These are phyloP conservation scores for Austroboletus novae-zelandiae DNA, from an alignment of 1,284 basidiomycete genomes.

Conservation along the genomic window DNA sequence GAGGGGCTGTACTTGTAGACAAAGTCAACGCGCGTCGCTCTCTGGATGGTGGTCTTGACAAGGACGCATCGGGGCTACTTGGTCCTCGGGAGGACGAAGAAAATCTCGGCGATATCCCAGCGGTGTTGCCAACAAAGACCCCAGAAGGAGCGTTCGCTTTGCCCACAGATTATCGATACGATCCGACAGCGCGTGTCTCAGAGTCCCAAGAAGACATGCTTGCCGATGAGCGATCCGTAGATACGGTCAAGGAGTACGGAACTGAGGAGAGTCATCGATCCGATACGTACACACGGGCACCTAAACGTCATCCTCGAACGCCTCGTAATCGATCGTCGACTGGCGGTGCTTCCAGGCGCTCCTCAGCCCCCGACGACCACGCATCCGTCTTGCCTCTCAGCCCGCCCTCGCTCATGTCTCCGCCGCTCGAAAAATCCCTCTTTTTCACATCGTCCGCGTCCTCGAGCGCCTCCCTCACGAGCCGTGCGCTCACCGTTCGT, in stretches of 20 bases:
- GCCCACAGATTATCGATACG: not conserved
- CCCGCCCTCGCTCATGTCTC: conserved; percentile 31
- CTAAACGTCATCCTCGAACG: conserved; percentile 15
- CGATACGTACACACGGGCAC: conserved; percentile 20
- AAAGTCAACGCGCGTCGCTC: not conserved
- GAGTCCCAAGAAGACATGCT: not conserved
- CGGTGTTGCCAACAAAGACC: not conserved
- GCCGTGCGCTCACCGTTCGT: not conserved
- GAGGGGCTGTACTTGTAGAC: not conserved
- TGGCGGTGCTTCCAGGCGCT: conserved; percentile 1
- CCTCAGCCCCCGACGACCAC: conserved; percentile 19
- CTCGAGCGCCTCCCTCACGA: conserved; percentile 17
- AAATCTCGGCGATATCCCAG: not conserved
- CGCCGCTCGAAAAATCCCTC: conserved; percentile 27
- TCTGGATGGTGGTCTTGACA: conserved; percentile 1
- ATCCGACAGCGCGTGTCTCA: conserved; percentile 11
- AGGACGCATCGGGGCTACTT: not conserved
- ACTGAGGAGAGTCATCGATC: not conserved
- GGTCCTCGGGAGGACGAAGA: not conserved
- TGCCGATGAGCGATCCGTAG: not conserved
- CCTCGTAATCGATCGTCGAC: not conserved
- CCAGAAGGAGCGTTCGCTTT: not conserved
- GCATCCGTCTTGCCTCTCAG: conserved; percentile 26
- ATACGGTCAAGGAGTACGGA: not conserved
- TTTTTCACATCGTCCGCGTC: conserved; percentile 30